A percentile compares a stretch with the other conserved stretches of the same genome.
These are phyloP conservation scores for Leccinum truebloodii DNA, from an alignment of 768 basidiomycete genomes.

Conservation along the genomic window DNA sequence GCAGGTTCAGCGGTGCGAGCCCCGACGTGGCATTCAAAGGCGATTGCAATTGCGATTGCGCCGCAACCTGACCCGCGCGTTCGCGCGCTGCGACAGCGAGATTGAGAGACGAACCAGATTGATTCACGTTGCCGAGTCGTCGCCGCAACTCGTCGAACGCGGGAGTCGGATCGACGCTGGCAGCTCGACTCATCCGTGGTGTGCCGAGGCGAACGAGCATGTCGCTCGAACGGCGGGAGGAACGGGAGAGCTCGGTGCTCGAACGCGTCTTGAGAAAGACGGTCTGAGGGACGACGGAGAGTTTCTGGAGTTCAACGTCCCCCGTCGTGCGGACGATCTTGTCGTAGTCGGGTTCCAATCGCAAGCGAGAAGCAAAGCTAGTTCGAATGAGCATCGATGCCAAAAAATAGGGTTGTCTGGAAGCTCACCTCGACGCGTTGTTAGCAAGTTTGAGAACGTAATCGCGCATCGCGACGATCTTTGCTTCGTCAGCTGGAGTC, in stretches of 20 bases:
- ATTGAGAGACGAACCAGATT: constrained; percentile 64
- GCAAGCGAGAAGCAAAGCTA: constrained; percentile 70
- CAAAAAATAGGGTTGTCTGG: too few species aligned
- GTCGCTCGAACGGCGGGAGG: constrained; percentile 47
- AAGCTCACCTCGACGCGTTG: constrained; percentile 67
- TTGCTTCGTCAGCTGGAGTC: constrained; percentile 76
- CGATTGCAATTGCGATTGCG: constrained; percentile 6
- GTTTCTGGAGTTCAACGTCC: constrained; percentile 79
- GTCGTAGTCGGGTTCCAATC: constrained; percentile 61
- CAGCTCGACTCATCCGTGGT: constrained; percentile 45
- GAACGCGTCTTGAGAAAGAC: constrained; percentile 69
- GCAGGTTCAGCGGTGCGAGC: constrained; percentile 27
- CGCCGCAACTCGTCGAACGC: constrained; percentile 80
- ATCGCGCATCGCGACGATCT: constrained; percentile 85
- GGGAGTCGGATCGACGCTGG: constrained; percentile 52
- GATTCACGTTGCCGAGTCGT: constrained; percentile 72
- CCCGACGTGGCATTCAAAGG: constrained; percentile 9
- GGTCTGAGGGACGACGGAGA: constrained; percentile 88
- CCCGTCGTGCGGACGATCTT: constrained; percentile 62
- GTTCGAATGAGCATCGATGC: not conserved
- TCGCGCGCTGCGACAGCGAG: constrained; percentile 46
- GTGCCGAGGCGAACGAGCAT: constrained; percentile 50
- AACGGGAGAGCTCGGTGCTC: constrained; percentile 39
- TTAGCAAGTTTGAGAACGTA: constrained; percentile 85
- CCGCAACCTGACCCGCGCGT: constrained; percentile 34